Base-by-base conservation (phyloP, 169 alveolate genomes). In the Plasmodium reichenowi region DNA sequence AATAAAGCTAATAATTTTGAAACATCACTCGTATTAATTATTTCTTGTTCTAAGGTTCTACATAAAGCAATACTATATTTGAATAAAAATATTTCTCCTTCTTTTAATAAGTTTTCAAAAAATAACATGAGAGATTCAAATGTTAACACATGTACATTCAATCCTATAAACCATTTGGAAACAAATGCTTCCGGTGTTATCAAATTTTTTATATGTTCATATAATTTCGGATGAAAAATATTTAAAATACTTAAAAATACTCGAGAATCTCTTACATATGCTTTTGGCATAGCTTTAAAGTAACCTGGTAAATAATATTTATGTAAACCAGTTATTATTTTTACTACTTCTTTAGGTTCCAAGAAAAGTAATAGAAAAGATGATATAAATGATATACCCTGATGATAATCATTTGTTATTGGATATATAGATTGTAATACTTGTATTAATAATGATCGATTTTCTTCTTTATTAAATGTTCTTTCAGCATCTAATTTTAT, bases 141-240 rank as follows among this genome's bases (percentile, higher is more conserved):
- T 26, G 94, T 74, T 59, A 93, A 54, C 10, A 94, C 95, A 71
- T 94, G 95, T 2, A 94, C 91, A 89, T 76, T 90, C 66, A 94
- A 64, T 24, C 95, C 96, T 26, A 94, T 94, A 93, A 94, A 94
- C 96, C 96, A 94, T 72, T 94, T 94, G 9, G 96, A 94, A 68
- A 91, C 94, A 74, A 93, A 94, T 20, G 96, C 93, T 88, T 94
- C 95, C 15, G 96, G 96, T n/a, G 93, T 92, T 48, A 94, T 74
- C 26, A 93, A 92, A 15, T 86, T 88, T 58, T 90, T 73, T 68
- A 94, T 26, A 52, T 91, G 93, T n/a, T 90, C 72, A 63, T 76
- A 80, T 38, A 93, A 86, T 75, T 88, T 75, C 32, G 78, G 88
- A 72, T 93, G 71, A 38, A 91, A 87, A 48, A 73, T 67, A 64